Percentiles rank a stretch among this genome's conserved stretches.
Conservation (phyloP, 805 yeast species). For the Candida ovalis region DNA sequence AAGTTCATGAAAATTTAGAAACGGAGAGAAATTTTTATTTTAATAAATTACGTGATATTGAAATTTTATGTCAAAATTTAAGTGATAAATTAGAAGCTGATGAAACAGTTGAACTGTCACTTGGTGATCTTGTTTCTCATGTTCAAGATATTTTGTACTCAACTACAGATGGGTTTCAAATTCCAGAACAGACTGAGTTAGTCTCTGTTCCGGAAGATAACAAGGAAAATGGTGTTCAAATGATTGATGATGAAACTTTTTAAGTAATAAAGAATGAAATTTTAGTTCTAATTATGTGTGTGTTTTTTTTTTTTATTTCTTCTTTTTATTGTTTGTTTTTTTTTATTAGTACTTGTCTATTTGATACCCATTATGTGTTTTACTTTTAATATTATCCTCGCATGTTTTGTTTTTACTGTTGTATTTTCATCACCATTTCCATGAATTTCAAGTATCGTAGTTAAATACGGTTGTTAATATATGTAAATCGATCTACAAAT, state of each 20-base stretch:
- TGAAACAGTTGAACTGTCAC: conserved; percentile 19
- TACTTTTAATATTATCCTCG: too few relatives aligned
- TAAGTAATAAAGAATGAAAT: conserved; percentile 8
- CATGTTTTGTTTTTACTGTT: too few relatives aligned
- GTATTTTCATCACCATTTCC: too few relatives aligned
- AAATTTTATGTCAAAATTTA: conserved; percentile 66
- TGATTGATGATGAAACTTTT: conserved; percentile 36
- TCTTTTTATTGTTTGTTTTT: not conserved
- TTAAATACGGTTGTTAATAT: too few relatives aligned
- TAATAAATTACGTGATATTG: conserved; percentile 84
- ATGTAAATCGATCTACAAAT: too few relatives aligned
- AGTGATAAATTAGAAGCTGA: conserved; percentile 43
- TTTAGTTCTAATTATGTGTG: not conserved
- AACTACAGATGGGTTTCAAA: conserved; percentile 80
- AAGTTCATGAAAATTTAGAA: conserved; percentile 62
- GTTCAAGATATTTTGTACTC: conserved; percentile 75
- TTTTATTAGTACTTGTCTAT: too few relatives aligned
- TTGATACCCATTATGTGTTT: too few relatives aligned
- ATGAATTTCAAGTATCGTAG: too few relatives aligned
- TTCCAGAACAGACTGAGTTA: conserved; percentile 36
- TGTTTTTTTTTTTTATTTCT: not conserved
- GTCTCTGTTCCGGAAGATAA: conserved; percentile 4
- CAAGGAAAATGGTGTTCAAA: conserved; percentile 20
- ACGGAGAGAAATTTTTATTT: conserved; percentile 89
- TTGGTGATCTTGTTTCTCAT: conserved; percentile 47